Base-by-base conservation (phyloP, 2,329 filamentous ascomycete genomes). In the Trichophyton schoenleinii region DNA sequence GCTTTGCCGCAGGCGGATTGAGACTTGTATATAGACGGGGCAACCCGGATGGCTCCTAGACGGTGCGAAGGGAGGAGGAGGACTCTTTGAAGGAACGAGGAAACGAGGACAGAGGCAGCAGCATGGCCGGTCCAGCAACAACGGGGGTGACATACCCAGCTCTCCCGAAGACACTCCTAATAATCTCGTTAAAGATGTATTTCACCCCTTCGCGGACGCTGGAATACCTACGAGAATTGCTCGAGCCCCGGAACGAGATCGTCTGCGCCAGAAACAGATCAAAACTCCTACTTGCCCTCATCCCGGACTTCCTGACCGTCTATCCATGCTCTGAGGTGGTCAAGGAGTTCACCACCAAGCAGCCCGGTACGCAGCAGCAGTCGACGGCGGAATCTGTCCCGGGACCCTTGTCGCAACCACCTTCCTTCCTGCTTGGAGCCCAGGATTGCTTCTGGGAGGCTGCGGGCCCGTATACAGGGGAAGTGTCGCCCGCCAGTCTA, bases 251-350 rank as follows among this genome's bases (percentile, higher is more conserved):
- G 73, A 67, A 78, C 44, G 70, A 77, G 20, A 73, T 78, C 25
- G 69, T 76, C 38, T 69, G 75, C 2, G 68, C 75, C 20, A 70
- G 74, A 34, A 70, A 77, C 59, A 70, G 76, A 13, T 73, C 80
- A 34, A 76, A 81, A 58, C 73, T 88, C 63, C 85, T 89, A 72
- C 79, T 92, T 66, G 91, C 91, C 73, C 76, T 92, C 67, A 85
- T 91, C 66, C 88, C 89, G 0, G 88, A 92, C 74, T 88, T 89
- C 70, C 73, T 92, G 60, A 84, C 86, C 11, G 77, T 92, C 61
- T 74, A 75, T 66, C 74, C 76, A 6, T 77, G 74, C 64, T 69
- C 74, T 3, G 69, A 76, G 55, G 73, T 75, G 41, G 67, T 78
- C 44, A 67, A 68, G 55, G 62, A 72, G 18, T 73, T 65, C 65